Conservation (phyloP, 352 stramenopile species). For the Phytophthora quininea region DNA sequence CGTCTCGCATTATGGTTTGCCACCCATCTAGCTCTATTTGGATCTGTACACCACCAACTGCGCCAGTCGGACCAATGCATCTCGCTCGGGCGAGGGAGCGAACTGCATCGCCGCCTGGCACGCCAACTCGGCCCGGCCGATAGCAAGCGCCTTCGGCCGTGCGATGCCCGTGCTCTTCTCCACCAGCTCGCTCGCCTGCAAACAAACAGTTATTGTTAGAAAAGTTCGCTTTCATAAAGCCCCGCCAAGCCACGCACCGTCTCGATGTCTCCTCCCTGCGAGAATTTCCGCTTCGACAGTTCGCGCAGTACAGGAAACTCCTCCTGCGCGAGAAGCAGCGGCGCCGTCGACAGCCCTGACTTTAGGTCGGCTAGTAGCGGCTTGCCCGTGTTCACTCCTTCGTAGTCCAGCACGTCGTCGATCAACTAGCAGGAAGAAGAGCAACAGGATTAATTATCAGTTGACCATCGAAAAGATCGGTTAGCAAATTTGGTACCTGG, state of each 20-base stretch:
- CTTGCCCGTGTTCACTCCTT: conserved; percentile 94
- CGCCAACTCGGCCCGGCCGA: conserved; percentile 95
- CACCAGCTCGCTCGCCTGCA: conserved; percentile 86
- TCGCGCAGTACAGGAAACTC: conserved; percentile 92
- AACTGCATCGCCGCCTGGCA: conserved; percentile 93
- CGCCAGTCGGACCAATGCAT: conserved; percentile 87
- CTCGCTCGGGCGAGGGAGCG: conserved; percentile 75
- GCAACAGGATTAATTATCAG: conserved; percentile 4
- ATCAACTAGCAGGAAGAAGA: conserved; percentile 77
- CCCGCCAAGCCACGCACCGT: conserved; percentile 41
- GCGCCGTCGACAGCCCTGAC: conserved; percentile 96
- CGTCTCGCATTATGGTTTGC: conserved; percentile 11
- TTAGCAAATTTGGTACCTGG: conserved; percentile 72
- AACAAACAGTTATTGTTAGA: conserved; percentile 6
- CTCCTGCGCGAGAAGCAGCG: conserved; percentile 96
- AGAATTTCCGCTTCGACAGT: conserved; percentile 93
- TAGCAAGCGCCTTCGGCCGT: conserved; percentile 94
- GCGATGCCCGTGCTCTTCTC: conserved; percentile 92
- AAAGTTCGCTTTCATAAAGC: conserved; percentile 5
- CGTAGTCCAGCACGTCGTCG: conserved; percentile 99
- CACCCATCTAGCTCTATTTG: conserved; percentile 68
- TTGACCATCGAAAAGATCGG: conserved; percentile 20
- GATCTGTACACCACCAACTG: conserved; percentile 88
- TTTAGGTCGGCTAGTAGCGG: conserved; percentile 95
- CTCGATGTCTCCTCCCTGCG: conserved; percentile 92